These are phyloP conservation scores for Hypholoma sublateritium DNA, from an alignment of 768 basidiomycete genomes.

Conservation along the genomic window DNA sequence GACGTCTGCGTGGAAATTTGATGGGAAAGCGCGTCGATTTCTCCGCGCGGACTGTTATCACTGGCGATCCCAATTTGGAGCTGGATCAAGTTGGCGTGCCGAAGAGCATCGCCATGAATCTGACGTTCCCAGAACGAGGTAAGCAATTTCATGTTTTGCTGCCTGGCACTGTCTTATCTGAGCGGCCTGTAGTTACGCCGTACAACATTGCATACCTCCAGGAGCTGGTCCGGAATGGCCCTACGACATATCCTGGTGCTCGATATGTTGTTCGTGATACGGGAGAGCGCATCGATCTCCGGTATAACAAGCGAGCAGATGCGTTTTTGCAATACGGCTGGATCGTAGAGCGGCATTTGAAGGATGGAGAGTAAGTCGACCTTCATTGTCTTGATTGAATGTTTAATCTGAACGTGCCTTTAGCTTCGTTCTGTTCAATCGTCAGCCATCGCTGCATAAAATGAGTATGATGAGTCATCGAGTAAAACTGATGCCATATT, in stretches of 20 bases:
- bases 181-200: slow-evolving; percentile 71
- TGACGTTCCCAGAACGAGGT: slow-evolving; percentile 98
- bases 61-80: slow-evolving; percentile 96
- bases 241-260: slow-evolving; percentile 93
- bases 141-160: slow-evolving; percentile 17
- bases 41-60: slow-evolving; percentile 98
- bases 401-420: not conserved
- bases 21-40: slow-evolving; percentile 99
- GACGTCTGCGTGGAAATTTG: slow-evolving; percentile 93
- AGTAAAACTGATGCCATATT: slow-evolving; percentile 96
- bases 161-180: not conserved
- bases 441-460: slow-evolving; percentile 97
- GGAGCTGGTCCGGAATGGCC: slow-evolving; percentile 93
- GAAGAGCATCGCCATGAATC: slow-evolving; percentile 91
- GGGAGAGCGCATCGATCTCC: slow-evolving; percentile 93
- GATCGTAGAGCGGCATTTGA: slow-evolving; percentile 97
- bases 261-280: slow-evolving; percentile 97
- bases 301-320: slow-evolving; percentile 95
- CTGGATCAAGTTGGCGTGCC: slow-evolving; percentile 98
- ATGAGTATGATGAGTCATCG: slow-evolving; percentile 99
- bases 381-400: slow-evolving; percentile 1
- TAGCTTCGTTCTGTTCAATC: slow-evolving; percentile 94
- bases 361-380: slow-evolving; percentile 91
- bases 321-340: slow-evolving; percentile 97
- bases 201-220: slow-evolving; percentile 96